Base-by-base conservation (phyloP, 2,329 filamentous ascomycete species). In the Cyclaneusma minus region DNA sequence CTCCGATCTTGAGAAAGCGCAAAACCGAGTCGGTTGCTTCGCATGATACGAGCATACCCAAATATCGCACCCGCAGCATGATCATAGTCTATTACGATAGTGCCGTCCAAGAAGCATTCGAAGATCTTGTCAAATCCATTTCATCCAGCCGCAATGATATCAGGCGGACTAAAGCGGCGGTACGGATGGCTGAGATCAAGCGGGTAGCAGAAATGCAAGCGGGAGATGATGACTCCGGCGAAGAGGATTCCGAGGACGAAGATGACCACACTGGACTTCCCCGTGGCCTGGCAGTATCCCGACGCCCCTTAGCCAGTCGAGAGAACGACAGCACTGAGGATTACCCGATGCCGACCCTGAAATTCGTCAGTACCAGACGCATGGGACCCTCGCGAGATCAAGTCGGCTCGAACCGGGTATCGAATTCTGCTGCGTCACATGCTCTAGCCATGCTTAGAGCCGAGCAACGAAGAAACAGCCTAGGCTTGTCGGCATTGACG, bases 41-140 rank as follows among this genome's bases (percentile, higher is more conserved):
- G 3, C 38, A 32, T 7, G 41, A 42, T 20, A 42, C 43, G 2
- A 32, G 29, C 6, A 18, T 18, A 13, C 39, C 43, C 6, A 47
- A 47, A 34, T 78, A 77, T 46, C 71, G 79, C 29, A 72, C 71
- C 3, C 68, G 77, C 37, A 74, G 64, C 30, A 78, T 82, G 62
- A 75, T 87, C 24, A 74, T 89, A 21, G 79, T 94, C n/a, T 85
- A 83, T 51, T 94, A 94, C 47, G 85, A 94, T 46, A 81, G 78
- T 38, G 75, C 82, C 34, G 75, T 91, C 3, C 84, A 94, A 46
- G 70, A 70, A 26, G 71, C 76, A 20, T 83, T 94, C 37, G 84
- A 92, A 41, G 64, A 76, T 29, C 56, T 93, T 25, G 84, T 93
- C 30, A 75, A 82, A 34, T 77, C 79, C 29, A 73, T 94, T 18